Conservation (phyloP, 148 eudicot species). For the Nepenthes gracilis region DNA sequence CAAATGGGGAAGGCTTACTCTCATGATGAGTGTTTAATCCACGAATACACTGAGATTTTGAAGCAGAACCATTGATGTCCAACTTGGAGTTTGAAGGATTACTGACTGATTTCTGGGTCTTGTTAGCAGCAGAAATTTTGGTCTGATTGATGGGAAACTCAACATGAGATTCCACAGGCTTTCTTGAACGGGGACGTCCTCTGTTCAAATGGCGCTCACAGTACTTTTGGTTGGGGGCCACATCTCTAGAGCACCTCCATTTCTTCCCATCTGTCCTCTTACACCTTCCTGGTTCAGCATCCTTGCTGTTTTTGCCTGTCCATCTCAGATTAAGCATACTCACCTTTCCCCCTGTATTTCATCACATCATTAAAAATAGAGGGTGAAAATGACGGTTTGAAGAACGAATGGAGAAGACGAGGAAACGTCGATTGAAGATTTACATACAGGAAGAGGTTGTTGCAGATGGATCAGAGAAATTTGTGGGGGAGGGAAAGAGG, state of each 20-base stretch:
- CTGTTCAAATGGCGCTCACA: constrained; percentile 87
- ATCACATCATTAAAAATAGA: background rate
- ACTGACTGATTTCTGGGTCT: constrained; percentile 9
- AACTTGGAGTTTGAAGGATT: constrained; percentile 1
- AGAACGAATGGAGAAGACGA: background rate
- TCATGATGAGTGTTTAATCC: background rate
- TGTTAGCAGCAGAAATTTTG: constrained; percentile 17
- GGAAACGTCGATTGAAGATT: background rate
- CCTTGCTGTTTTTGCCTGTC: constrained; percentile 29
- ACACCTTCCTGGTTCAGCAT: constrained; percentile 70
- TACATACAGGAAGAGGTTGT: constrained; percentile 10
- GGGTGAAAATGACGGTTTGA: background rate
- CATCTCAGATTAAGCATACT: constrained; percentile 13
- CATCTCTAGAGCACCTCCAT: constrained; percentile 89
- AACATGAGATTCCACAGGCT: constrained; percentile 77
- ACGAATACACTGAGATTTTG: constrained; percentile 2
- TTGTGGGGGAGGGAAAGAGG: constrained; percentile 26
- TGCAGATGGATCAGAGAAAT: constrained; percentile 12
- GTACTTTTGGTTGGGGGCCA: constrained; percentile 69
- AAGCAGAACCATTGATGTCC: background rate
- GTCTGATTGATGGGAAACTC: constrained; percentile 7
- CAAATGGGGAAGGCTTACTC: constrained; percentile 17
- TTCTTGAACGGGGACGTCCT: constrained; percentile 98
- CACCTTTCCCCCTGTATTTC: constrained; percentile 1
- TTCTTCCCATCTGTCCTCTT: constrained; percentile 85